Evolutionary conservation across 352 stramenopile genomes (phyloP), one percentile per base, ranked within the genome.

Genomic region (Thalassiosira hispida): DNA sequence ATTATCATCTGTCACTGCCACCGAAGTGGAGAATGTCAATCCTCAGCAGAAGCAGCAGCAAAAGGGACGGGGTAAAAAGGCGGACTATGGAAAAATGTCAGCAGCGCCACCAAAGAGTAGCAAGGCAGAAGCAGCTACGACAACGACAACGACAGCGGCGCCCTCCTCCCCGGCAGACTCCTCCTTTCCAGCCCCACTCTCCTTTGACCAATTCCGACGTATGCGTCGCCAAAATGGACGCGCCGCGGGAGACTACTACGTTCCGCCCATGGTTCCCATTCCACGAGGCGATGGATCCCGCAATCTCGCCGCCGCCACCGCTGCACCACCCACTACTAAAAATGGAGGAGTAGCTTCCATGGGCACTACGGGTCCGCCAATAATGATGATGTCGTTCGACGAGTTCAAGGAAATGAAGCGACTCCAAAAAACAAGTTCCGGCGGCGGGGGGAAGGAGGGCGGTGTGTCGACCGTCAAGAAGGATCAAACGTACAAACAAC

Each of bases 1-100:
- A 38, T 38, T 38, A 8, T 38, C n/a, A n/a, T n/a, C n/a, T 55
- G 46, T 6, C 46, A 55, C 7, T 55, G 46, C 12, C 46, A 55
- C 12, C 46, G 51, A 59, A 29, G 3, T 59, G 51, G 51, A 59
- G 51, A 59, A 59, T 38, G 51, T 59, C 22, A 59, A 59, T 59
- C 51, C 51, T 5, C 51, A 59, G 16, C 51, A 38, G 22, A 6
- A 59, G 51, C 40, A 16, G 40, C 11, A 20, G 16, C 40, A 49
- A 49, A 38, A 38, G 31, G 35, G 35, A 12, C 35, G 35, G 5
- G 5, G 35, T 42, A 5, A 42, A 42, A 12, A 12, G 35, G n/a
- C n/a, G n/a, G n/a, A n/a, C n/a, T n/a, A n/a, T n/a, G n/a, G n/a
- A n/a, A n/a, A n/a, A n/a, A n/a, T n/a, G n/a, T n/a, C n/a, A n/a